Percentiles rank a stretch among this genome's conserved stretches.
phyloP scores from a whole-genome alignment of 176 grass and related monocot species.

The Triticum urartu region DNA sequence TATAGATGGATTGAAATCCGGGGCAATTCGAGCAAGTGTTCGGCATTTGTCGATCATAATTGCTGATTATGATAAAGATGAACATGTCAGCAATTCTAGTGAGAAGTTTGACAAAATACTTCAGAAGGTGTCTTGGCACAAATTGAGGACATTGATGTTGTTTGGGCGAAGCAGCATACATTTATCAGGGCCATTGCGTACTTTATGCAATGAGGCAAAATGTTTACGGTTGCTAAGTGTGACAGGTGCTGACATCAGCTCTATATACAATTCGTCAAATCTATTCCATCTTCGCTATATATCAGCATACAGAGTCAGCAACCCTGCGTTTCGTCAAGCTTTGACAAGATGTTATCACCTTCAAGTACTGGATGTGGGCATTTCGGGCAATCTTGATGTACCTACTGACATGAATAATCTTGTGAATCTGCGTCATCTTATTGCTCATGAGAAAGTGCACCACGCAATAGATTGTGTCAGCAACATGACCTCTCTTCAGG shows the following conservation, averaged over 20 bases:
- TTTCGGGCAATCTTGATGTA: not conserved
- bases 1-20: not conserved
- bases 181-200: not conserved
- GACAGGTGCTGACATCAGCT: not conserved
- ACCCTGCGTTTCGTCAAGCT: not conserved
- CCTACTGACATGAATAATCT: conserved; percentile 35
- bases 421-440: conserved; percentile 44
- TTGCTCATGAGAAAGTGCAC: conserved; percentile 8
- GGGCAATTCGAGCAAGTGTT: not conserved
- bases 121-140: not conserved
- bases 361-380: conserved; percentile 24
- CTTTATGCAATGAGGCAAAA: not conserved
- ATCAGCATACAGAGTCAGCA: too few relatives aligned
- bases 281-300: conserved; percentile 22
- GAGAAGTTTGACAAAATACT: conserved; percentile 3
- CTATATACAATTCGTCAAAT: not conserved
- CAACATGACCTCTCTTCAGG: conserved; percentile 22
- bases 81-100: not conserved
- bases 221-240: not conserved
- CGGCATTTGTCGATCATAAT: conserved; percentile 36
- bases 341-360: conserved; percentile 32
- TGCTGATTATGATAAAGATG: not conserved
- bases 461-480: not conserved
- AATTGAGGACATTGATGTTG: conserved; percentile 39
- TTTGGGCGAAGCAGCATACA: not conserved